These are phyloP conservation scores for Podaxis carcinomalis DNA, from an alignment of 768 basidiomycete species.

Conservation along the genomic window DNA sequence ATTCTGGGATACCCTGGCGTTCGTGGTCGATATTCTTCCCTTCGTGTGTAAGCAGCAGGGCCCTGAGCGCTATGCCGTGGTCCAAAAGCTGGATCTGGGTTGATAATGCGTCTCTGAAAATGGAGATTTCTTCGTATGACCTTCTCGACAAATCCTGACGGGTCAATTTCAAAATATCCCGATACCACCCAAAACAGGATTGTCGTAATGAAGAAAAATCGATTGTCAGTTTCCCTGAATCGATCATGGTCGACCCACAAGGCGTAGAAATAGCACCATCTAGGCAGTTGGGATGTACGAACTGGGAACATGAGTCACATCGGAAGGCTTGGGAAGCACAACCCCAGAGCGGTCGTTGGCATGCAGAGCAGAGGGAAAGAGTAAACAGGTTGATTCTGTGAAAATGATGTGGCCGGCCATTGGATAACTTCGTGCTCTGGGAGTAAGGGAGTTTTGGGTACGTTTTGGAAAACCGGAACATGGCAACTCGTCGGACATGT, in stretches of 20 bases:
- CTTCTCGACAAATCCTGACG: constrained; percentile 40
- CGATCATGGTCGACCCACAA: constrained; percentile 36
- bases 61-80: constrained; percentile 63
- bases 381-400: constrained; percentile 64
- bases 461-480: constrained; percentile 56
- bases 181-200: constrained; percentile 55
- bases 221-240: constrained; percentile 47
- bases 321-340: constrained; percentile 54
- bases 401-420: constrained; percentile 27
- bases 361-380: constrained; percentile 64
- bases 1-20: constrained; percentile 39
- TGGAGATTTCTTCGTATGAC: constrained; percentile 67
- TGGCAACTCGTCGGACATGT: constrained; percentile 51
- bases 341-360: constrained; percentile 74
- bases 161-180: constrained; percentile 34
- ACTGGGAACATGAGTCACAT: constrained; percentile 58
- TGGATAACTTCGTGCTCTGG: constrained; percentile 35
- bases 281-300: constrained; percentile 55
- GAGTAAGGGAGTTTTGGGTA: constrained; percentile 21
- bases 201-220: constrained; percentile 46
- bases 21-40: constrained; percentile 23
- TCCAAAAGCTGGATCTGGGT: constrained; percentile 63
- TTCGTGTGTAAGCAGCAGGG: constrained; percentile 48
- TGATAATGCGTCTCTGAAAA: constrained; percentile 57
- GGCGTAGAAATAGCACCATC: constrained; percentile 19